phyloP scores from a whole-genome alignment of 2,329 filamentous ascomycete genomes.

The Cryphonectria naterciae region DNA sequence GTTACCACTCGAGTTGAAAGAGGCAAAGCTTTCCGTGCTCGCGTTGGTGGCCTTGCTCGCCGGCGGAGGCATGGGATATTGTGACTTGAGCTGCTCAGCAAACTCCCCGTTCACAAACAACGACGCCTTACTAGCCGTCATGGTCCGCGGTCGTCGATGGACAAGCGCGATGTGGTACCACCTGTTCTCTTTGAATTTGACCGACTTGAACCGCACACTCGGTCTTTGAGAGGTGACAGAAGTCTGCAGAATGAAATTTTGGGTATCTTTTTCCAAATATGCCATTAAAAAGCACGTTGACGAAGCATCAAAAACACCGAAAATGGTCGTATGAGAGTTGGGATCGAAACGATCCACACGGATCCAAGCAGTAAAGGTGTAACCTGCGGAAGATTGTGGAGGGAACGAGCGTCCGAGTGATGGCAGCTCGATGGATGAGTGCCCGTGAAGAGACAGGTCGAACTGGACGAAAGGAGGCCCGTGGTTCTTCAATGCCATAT shows the following conservation, averaged over 20 bases:
- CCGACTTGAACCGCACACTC: constrained; percentile 90
- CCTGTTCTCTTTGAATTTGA: constrained; percentile 71
- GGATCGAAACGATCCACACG: constrained; percentile 85
- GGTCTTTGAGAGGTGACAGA: constrained; percentile 84
- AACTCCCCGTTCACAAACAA: constrained; percentile 94
- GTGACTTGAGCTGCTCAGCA: constrained; percentile 85
- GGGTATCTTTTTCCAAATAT: constrained; percentile 92
- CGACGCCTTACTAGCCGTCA: constrained; percentile 77
- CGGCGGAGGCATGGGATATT: constrained; percentile 80
- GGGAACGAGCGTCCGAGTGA: constrained; percentile 87
- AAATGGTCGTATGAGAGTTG: constrained; percentile 87
- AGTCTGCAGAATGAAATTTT: constrained; percentile 93
- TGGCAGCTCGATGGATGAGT: constrained; percentile 86
- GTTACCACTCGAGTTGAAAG: constrained; percentile 62
- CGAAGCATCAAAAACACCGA: constrained; percentile 88
- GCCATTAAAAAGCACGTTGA: constrained; percentile 93
- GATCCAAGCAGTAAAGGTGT: constrained; percentile 89
- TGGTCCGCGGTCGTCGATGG: constrained; percentile 77
- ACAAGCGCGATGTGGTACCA: constrained; percentile 97
- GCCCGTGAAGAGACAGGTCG: constrained; percentile 85
- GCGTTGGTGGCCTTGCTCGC: constrained; percentile 62
- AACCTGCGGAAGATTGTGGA: constrained; percentile 77
- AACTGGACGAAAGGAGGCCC: constrained; percentile 90
- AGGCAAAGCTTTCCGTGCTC: constrained; percentile 70
- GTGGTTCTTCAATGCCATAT: constrained; percentile 74